Conservation (phyloP, 371 early-diverging fungal genomes). For the Mucor ambiguus region DNA sequence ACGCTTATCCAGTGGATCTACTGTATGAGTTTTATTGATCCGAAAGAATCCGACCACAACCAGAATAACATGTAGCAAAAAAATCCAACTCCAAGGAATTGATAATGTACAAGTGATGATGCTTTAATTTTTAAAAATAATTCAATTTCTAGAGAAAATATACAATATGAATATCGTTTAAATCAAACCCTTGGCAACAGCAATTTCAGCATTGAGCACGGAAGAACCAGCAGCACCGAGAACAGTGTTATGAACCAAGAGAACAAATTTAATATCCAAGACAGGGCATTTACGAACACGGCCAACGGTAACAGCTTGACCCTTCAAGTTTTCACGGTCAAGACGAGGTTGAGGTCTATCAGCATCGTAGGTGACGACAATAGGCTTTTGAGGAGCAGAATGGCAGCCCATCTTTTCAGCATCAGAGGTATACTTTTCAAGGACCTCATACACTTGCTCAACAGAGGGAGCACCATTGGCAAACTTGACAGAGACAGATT, state of each 20-base stretch:
- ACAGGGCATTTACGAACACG: conserved; percentile 83
- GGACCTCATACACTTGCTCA: conserved; percentile 70
- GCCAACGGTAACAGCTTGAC: conserved; percentile 91
- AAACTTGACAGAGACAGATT: conserved; percentile 88
- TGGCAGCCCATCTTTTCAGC: conserved; percentile 74
- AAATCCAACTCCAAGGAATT: not conserved
- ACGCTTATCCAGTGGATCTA: no score
- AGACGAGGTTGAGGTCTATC: conserved; percentile 96
- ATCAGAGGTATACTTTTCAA: conserved; percentile 76
- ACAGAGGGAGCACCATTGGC: conserved; percentile 54
- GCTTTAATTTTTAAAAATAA: not conserved
- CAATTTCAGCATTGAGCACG: conserved; percentile 95
- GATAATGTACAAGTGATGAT: not conserved
- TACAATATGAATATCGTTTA: conserved; percentile 21
- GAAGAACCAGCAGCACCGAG: conserved; percentile 96
- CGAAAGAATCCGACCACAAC: not conserved
- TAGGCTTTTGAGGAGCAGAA: conserved; percentile 82
- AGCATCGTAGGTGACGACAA: conserved; percentile 68
- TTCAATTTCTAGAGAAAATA: not conserved
- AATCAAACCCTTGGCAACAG: conserved; percentile 76
- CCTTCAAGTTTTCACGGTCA: conserved; percentile 83
- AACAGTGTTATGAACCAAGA: conserved; percentile 94
- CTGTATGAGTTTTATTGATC: not conserved
- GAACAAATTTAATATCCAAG: conserved; percentile 87
- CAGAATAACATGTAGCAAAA: not conserved